These are phyloP conservation scores for Rhododendron molle DNA, from an alignment of 148 eudicot species.

Conservation along the genomic window DNA sequence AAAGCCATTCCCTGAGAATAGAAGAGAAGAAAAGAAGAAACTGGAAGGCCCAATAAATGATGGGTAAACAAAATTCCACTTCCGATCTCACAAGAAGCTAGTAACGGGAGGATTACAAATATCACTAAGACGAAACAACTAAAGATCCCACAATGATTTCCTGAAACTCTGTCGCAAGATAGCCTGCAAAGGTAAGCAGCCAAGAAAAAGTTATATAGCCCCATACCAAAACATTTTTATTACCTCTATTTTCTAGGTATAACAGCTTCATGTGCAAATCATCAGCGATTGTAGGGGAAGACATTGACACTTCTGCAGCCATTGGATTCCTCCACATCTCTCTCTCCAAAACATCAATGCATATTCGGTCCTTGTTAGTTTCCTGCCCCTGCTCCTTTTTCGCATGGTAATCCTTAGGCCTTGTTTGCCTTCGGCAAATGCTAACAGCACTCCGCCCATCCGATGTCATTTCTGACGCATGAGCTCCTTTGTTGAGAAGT, in stretches of 20 bases:
- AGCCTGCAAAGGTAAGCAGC: background rate
- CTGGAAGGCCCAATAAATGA: background rate
- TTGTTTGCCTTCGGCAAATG: conserved; percentile 38
- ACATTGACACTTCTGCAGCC: conserved; percentile 17
- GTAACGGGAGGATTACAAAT: background rate
- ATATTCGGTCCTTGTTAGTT: conserved; percentile 36
- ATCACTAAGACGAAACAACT: background rate
- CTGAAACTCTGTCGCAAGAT: background rate
- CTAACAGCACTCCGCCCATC: conserved; percentile 44
- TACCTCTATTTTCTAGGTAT: conserved; percentile 50
- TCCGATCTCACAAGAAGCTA: background rate
- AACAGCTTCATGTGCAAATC: conserved; percentile 44
- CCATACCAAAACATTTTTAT: background rate
- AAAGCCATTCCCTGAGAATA: background rate
- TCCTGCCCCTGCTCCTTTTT: conserved; percentile 41
- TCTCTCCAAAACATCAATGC: conserved; percentile 51
- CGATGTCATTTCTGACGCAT: conserved; percentile 25
- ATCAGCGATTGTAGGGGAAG: conserved; percentile 27
- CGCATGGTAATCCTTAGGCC: conserved; percentile 41
- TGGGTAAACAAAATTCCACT: background rate
- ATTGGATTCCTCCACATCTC: conserved; percentile 41
- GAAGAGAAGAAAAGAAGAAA: background rate
- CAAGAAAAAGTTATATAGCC: background rate
- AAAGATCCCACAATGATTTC: background rate
- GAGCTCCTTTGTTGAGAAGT: conserved; percentile 37